Evolutionary conservation across 768 basidiomycete genomes (phyloP).

Genomic region (Pleurotus tuber-regium): DNA sequence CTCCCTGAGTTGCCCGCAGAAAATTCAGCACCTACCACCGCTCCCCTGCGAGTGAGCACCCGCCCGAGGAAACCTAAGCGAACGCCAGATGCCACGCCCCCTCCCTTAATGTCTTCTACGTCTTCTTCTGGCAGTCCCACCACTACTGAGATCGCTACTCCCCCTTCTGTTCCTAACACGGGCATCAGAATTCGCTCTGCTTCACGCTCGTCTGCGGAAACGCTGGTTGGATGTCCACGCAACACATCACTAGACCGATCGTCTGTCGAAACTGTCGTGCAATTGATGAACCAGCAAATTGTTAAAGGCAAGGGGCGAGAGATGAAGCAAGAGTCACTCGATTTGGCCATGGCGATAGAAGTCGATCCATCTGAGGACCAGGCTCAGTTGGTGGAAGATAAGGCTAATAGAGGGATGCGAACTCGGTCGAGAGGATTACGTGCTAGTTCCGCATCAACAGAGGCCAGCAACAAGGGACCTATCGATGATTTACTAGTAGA

Average conservation of each 20-base stretch:
- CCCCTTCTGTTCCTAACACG: neutral
- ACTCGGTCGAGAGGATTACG: neutral
- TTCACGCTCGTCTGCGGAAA: slow-evolving; percentile 37
- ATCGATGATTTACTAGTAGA: neutral
- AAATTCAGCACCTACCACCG: neutral
- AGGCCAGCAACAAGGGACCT: neutral
- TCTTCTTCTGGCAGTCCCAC: neutral
- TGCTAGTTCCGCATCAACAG: neutral
- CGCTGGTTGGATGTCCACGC: slow-evolving; percentile 21
- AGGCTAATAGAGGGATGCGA: neutral
- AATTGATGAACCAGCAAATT: neutral
- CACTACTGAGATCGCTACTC: neutral
- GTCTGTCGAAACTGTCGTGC: neutral
- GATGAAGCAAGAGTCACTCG: neutral
- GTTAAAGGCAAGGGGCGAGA: neutral
- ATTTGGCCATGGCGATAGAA: neutral
- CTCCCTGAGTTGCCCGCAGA: neutral
- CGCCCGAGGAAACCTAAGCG: neutral
- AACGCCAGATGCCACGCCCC: neutral
- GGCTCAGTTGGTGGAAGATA: neutral
- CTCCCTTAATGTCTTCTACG: neutral
- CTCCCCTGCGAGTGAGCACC: neutral
- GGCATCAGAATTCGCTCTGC: slow-evolving; percentile 32
- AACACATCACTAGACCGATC: neutral
- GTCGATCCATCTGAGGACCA: neutral